These are phyloP conservation scores for Turritis glabra DNA, from an alignment of 345 rosid genomes.

Conservation along the genomic window DNA sequence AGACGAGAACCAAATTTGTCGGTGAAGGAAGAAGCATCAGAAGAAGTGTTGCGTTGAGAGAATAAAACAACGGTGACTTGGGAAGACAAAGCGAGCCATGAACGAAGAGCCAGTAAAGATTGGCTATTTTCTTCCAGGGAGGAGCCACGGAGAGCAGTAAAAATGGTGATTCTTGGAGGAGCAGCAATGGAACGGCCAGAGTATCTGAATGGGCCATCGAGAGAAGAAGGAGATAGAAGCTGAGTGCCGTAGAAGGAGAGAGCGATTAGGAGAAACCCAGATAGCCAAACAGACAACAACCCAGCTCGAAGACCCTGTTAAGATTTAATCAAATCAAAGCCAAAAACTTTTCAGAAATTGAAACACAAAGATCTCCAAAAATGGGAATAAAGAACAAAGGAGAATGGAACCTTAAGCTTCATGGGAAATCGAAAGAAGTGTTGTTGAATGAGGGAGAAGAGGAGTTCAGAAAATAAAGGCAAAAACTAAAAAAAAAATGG, in stretches of 20 bases:
- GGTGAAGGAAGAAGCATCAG: conserved; percentile 54
- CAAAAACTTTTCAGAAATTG: neutral
- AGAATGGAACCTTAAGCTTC: conserved; percentile 43
- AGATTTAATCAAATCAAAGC: neutral
- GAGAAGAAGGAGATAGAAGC: conserved; percentile 49
- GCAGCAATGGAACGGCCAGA: neutral
- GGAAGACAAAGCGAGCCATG: conserved; percentile 89
- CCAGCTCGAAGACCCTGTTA: conserved; percentile 56
- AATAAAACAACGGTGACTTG: conserved; percentile 63
- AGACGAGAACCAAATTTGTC: conserved; percentile 56
- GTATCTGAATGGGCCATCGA: conserved; percentile 27
- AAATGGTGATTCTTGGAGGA: conserved; percentile 59
- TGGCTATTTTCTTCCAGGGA: conserved; percentile 44
- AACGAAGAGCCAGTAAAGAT: conserved; percentile 51
- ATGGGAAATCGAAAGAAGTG: conserved; percentile 20
- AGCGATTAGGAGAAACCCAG: conserved; percentile 66
- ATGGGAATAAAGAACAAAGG: neutral
- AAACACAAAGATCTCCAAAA: neutral
- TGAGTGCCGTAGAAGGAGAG: conserved; percentile 75
- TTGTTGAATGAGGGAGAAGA: neutral
- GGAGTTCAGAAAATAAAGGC: neutral
- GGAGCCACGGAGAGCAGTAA: conserved; percentile 55
- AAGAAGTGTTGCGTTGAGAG: conserved; percentile 51
- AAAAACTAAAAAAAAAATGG: conserved; percentile 21
- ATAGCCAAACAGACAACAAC: conserved; percentile 72